Evolutionary conservation across 257 asterid species (phyloP).

Genomic region (Salvia miltiorrhiza): DNA sequence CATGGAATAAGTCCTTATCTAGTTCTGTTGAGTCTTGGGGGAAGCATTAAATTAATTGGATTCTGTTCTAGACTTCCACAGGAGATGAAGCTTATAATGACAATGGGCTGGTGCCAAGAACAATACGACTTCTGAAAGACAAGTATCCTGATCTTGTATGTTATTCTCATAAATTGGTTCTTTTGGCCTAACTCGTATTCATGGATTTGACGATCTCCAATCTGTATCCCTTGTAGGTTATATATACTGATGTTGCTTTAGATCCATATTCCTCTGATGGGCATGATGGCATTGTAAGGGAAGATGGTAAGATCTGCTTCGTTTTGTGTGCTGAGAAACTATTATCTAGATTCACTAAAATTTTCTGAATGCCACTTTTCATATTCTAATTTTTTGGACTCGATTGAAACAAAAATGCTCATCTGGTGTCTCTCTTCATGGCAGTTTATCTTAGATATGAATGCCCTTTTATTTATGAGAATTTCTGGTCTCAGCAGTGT

Average conservation of each 20-base stretch:
- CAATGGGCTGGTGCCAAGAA: conserved; percentile 80
- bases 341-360: neutral
- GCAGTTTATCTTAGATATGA: neutral
- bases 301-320: conserved; percentile 65
- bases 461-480: neutral
- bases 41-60: conserved; percentile 2
- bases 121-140: conserved; percentile 90
- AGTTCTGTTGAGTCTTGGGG: neutral
- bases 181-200: neutral
- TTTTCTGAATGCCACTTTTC: neutral
- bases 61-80: conserved; percentile 53
- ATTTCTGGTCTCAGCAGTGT: neutral
- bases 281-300: conserved; percentile 97
- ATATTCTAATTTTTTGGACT: neutral
- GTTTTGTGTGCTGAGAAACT: neutral
- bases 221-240: conserved; percentile 41
- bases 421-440: neutral
- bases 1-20: neutral
- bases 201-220: conserved; percentile 7
- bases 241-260: conserved; percentile 92
- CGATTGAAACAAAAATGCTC: neutral
- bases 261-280: conserved; percentile 99
- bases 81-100: conserved; percentile 97
- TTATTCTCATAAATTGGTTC: conserved; percentile 3
- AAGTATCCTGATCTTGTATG: conserved; percentile 94